Base-by-base conservation (phyloP, 75 land plant species). In the Sequoia sempervirens region DNA sequence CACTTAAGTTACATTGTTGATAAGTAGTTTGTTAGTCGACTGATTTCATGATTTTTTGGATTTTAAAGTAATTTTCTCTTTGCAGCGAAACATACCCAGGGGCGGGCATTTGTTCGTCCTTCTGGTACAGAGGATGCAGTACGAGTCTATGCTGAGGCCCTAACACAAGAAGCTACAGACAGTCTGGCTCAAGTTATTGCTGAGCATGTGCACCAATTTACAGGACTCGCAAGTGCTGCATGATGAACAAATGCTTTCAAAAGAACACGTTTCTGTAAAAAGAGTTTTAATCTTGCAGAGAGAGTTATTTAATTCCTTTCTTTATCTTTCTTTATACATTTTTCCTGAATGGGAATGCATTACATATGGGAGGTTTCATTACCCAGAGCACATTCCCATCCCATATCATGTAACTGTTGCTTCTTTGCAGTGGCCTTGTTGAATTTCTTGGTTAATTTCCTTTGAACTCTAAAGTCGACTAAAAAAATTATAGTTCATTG, bases 61-160 rank as follows among this genome's bases (percentile, higher is more conserved):
- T 72, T 47, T n/a, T 40, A n/a, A n/a, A n/a, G n/a, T n/a, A n/a
- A n/a, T n/a, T n/a, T n/a, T n/a, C n/a, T n/a, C n/a, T n/a, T n/a
- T 85, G 74, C 90, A 93, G 94, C 85, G 28, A 94, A 97, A 81
- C 88, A 89, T 72, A 81, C 84, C 50, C 82, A 80, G 75, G 99
- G 97, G 30, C 86, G 99, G 52, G 91, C 91, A 81, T 97, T 97
- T 89, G 88, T 97, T 54, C 85, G 99, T 41, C 97, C 99, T 28
- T 97, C 99, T 80, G 99, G 99, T 40, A 97, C 99, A n/a, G n/a
- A n/a, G n/a, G n/a, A n/a, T n/a, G n/a, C n/a, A n/a, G n/a, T n/a
- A n/a, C n/a, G n/a, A n/a, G 93, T 97, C 1, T 97, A 97, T 88
- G 99, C 99, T 3, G 99, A 97, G 86, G 99, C 96, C 61, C 79